Evolutionary conservation across 2,329 filamentous ascomycete genomes (phyloP), one percentile per base, ranked within the genome.

Genomic region (Stagonosporopsis cucurbitacearum): DNA sequence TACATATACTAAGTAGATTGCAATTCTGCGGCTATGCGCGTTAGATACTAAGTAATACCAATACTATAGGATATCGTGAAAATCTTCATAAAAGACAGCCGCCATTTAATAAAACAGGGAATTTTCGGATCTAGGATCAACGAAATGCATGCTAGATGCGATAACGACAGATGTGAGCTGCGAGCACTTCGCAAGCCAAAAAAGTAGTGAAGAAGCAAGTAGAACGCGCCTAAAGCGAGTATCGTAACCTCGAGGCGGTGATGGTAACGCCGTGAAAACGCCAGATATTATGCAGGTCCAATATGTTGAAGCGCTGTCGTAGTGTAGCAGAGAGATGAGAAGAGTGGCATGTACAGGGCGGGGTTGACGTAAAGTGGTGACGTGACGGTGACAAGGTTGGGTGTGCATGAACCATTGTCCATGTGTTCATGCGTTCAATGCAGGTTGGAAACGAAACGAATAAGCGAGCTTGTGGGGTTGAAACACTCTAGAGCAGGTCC

Each of bases 401-500:
- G 47, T 22, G 47, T 42, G 59, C 58, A 64, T 60, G 50, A 58
- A 54, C n/a, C n/a, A 25, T 52, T 45, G 49, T 58, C 50, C 57
- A 50, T 52, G 54, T 49, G 54, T 63, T 58, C 39, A 60, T 62
- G 58, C 59, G 50, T 43, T 36, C 36, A 30, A 48, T 41, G 42
- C 39, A 23, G 53, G 50, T 58, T 62, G 52, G 63, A 64, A 68
- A 67, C 59, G 50, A 57, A 61, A 50, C 54, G 28, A 20, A 33
- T 22, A 47, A 68, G 50, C 43, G 63, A 63, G 44, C 13, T 59
- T 54, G 35, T 36, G 45, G 41, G 30, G 55, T 45, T 22, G 44
- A 39, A 43, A 36, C 28, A 23, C 25, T 47, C 56, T 64, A 68
- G 41, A 74, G 65, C 45, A 75, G 63, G 47, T 73, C 72, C 70